Base-by-base conservation (phyloP, 768 basidiomycete species). In the Podaxis sp. region DNA sequence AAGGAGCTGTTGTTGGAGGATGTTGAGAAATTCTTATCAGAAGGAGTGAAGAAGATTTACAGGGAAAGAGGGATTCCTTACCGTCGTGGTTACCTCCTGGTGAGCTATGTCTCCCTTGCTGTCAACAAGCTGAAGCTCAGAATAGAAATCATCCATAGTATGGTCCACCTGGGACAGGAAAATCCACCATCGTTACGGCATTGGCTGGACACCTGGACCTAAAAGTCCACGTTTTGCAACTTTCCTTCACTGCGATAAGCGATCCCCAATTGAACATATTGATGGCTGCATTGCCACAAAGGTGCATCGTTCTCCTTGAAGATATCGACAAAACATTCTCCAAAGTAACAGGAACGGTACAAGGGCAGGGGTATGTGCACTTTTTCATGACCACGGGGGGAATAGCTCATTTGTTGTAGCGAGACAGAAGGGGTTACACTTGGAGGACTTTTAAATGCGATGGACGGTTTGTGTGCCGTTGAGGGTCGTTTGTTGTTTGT, bases 121-220 rank as follows among this genome's bases (percentile, higher is more conserved):
- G 3, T 23, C 16, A 18, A 18, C 28, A 27, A 21, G n/a, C 25
- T 4, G 25, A 9, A 9, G 5, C n/a, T 38, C 36, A 48, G 23
- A 32, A 36, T 23, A 4, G 16, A 18, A 3, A 11, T 13, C 10
- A 23, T 60, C 35, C 36, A 2, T 62, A 84, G 82, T 79, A 89
- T 63, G 88, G 89, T 36, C 83, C 80, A 4, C 88, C 88, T 2
- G 88, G 88, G 10, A 83, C 86, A 3, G 89, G 89, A 0, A 90
- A 90, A 68, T 88, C 88, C 0, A 84, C 81, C 28, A 73, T 89
- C 57, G 88, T 89, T 46, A 85, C 87, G 65, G 79, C 81, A 46
- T 74, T 89, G 18, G 88, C 89, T 0, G 85, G 87, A n/a, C 87
- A 88, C 65, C 78, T 90, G 13, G 80, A 76, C 32, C 74, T 90